Conservation (phyloP, 2,329 filamentous ascomycete genomes). For the Knufia fluminis region DNA sequence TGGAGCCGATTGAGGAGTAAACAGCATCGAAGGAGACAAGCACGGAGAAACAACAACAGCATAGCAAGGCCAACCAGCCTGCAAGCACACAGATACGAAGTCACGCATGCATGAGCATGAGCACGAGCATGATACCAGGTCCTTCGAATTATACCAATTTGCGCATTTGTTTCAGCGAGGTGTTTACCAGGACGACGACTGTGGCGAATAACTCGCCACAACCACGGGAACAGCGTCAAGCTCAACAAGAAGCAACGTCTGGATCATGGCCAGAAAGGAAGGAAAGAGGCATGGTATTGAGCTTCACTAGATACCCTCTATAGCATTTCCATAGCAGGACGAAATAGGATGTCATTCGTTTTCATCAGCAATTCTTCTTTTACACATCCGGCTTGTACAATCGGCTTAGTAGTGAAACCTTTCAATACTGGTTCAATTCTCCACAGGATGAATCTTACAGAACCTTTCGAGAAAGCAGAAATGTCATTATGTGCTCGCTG, state of each 20-base stretch:
- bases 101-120: not conserved
- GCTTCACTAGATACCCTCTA: not conserved
- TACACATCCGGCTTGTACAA: too few species aligned
- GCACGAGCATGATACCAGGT: too few species aligned
- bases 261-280: not conserved
- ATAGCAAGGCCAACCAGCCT: not conserved
- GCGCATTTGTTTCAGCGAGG: not conserved
- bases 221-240: too few species aligned
- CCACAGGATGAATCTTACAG: too few species aligned
- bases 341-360: not conserved
- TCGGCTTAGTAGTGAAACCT: too few species aligned
- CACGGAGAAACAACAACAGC: not conserved
- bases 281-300: not conserved
- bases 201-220: not conserved
- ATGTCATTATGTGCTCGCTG: too few species aligned
- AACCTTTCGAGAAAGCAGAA: too few species aligned
- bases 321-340: constrained; percentile 1
- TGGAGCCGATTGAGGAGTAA: constrained; percentile 96
- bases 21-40: not conserved
- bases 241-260: not conserved
- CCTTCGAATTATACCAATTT: not conserved
- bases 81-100: not conserved
- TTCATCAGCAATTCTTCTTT: too few species aligned
- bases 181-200: not conserved
- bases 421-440: too few species aligned